Evolutionary conservation across 2,329 filamentous ascomycete genomes (phyloP).

Genomic region (Phialophora tarda): DNA sequence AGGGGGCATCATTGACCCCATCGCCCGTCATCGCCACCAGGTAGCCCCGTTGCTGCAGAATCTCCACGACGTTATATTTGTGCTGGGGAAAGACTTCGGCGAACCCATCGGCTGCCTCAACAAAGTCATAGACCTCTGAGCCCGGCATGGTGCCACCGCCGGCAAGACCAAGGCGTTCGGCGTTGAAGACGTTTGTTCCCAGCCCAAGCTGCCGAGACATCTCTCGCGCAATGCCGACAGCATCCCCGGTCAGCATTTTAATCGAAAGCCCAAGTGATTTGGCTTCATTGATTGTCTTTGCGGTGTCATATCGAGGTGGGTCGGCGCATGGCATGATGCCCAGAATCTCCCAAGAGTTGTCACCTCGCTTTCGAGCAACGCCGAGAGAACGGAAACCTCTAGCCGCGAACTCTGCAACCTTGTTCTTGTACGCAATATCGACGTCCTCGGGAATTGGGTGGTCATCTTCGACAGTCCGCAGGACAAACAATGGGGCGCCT

Average conservation of each 20-base stretch:
- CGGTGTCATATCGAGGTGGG: constrained; percentile 87
- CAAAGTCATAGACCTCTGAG: constrained; percentile 93
- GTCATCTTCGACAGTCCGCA: constrained; percentile 86
- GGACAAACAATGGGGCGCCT: constrained; percentile 84
- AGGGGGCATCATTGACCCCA: constrained; percentile 92
- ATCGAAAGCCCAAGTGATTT: constrained; percentile 86
- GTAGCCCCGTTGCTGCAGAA: constrained; percentile 90
- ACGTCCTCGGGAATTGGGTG: constrained; percentile 77
- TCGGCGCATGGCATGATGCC: constrained; percentile 95
- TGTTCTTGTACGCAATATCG: constrained; percentile 86
- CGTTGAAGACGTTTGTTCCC: constrained; percentile 91
- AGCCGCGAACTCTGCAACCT: constrained; percentile 87
- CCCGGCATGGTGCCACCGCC: constrained; percentile 87
- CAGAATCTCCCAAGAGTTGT: constrained; percentile 85
- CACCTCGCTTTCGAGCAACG: constrained; percentile 86
- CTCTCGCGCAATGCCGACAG: constrained; percentile 89
- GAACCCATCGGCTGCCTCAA: constrained; percentile 93
- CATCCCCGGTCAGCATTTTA: constrained; percentile 96
- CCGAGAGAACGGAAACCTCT: constrained; percentile 94
- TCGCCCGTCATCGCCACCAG: constrained; percentile 96
- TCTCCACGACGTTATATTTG: constrained; percentile 94
- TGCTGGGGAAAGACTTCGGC: constrained; percentile 94
- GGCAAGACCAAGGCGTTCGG: constrained; percentile 87
- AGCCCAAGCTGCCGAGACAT: constrained; percentile 90
- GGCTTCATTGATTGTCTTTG: constrained; percentile 86